phyloP scores from a whole-genome alignment of 2,329 filamentous ascomycete species.

The Tolypocladium pustulatum region DNA sequence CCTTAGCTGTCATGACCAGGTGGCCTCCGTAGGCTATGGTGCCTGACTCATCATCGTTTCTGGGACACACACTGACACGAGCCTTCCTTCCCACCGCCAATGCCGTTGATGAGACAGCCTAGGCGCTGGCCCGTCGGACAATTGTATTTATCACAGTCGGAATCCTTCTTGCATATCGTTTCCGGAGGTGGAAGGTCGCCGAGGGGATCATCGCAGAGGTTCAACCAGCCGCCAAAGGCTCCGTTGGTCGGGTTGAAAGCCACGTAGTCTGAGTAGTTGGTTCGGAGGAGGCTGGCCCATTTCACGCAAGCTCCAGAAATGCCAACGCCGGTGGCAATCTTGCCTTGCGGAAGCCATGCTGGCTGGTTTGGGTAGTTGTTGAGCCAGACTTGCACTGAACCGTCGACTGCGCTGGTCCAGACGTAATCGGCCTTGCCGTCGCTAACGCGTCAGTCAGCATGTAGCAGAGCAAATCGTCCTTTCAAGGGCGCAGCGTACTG shows the following conservation, averaged over 20 bases:
- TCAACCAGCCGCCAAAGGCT: not conserved
- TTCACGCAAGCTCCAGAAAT: not conserved
- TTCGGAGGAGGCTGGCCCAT: not conserved
- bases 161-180: not conserved
- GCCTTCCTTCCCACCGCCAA: not conserved
- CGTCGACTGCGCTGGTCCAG: conserved; percentile 7
- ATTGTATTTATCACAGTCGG: not conserved
- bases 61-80: not conserved
- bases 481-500: not conserved
- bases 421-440: conserved; percentile 11
- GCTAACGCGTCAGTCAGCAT: not conserved
- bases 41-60: no score
- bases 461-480: no score
- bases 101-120: not conserved
- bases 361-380: conserved; percentile 9
- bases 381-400: conserved; percentile 6
- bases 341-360: conserved; percentile 4
- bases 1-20: no score
- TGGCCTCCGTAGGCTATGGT: no score
- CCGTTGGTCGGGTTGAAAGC: not conserved
- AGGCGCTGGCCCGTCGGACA: not conserved
- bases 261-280: not conserved
- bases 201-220: not conserved
- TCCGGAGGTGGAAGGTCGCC: not conserved
- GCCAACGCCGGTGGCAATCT: conserved; percentile 7